These are phyloP conservation scores for Coccomyxa sp. DNA, from an alignment of 139 green algal species.

Conservation along the genomic window DNA sequence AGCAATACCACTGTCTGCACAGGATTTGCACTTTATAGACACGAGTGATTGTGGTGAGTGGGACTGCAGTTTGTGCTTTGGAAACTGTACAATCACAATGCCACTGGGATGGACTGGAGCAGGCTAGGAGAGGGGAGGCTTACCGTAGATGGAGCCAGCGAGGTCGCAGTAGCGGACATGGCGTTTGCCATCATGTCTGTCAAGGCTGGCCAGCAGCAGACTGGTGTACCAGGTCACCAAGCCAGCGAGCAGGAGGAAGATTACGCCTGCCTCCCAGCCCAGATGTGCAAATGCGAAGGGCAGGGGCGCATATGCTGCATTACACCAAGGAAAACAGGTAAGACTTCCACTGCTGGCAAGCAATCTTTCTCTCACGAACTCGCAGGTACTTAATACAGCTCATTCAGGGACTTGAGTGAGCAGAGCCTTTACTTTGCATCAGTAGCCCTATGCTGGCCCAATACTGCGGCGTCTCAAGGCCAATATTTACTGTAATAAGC, in stretches of 20 bases:
- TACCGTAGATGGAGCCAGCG: background rate
- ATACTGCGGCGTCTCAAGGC: background rate
- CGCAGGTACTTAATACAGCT: background rate
- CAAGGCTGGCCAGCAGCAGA: constrained; percentile 28
- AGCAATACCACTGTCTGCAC: background rate
- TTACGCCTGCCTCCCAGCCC: constrained; percentile 23
- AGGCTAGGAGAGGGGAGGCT: background rate
- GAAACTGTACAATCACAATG: too few relatives aligned
- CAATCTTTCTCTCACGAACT: background rate
- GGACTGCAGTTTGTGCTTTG: too few relatives aligned
- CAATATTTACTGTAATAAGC: background rate
- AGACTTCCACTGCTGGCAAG: background rate
- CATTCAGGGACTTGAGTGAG: background rate
- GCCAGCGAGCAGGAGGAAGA: constrained; percentile 15
- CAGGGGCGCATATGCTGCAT: constrained; percentile 29
- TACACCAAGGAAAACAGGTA: background rate
- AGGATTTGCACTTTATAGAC: background rate
- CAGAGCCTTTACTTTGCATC: background rate
- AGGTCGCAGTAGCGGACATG: background rate
- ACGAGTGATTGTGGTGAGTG: background rate
- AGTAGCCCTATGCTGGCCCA: background rate
- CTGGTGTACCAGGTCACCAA: constrained; percentile 21
- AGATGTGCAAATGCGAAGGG: constrained; percentile 33
- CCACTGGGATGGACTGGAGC: too few relatives aligned
- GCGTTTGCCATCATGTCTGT: constrained; percentile 22